phyloP scores from a whole-genome alignment of 2,329 filamentous ascomycete genomes.

The Knufia petricola region DNA sequence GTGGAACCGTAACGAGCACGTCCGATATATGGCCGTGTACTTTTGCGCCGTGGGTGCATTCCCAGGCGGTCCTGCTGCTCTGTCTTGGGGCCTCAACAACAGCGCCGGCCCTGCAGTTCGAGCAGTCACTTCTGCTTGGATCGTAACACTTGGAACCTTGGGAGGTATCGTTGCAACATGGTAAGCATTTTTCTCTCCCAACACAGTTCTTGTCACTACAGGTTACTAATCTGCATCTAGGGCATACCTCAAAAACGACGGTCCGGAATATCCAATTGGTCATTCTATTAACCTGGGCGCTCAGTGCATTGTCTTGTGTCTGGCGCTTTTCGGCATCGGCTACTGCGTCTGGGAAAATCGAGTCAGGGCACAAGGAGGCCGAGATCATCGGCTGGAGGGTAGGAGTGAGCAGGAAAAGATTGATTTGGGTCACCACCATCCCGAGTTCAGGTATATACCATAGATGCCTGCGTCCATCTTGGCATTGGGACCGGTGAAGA shows the following conservation, averaged over 20 bases:
- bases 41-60: conserved; percentile 72
- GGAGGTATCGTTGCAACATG: conserved; percentile 65
- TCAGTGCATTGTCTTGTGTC: conserved; percentile 14
- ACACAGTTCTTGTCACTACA: too few relatives aligned
- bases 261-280: conserved; percentile 42
- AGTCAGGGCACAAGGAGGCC: conserved; percentile 22
- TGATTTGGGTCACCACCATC: conserved; percentile 29
- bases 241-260: conserved; percentile 29
- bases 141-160: conserved; percentile 68
- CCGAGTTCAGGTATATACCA: conserved; percentile 22
- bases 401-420: conserved; percentile 22
- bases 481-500: too few relatives aligned
- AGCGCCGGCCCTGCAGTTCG: conserved; percentile 55
- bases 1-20: conserved; percentile 51
- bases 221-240: too few relatives aligned
- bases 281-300: conserved; percentile 41
- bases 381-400: conserved; percentile 29
- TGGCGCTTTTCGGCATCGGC: conserved; percentile 15
- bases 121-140: conserved; percentile 63
- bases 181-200: too few relatives aligned
- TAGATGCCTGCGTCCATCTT: not conserved
- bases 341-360: conserved; percentile 27
- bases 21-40: conserved; percentile 67
- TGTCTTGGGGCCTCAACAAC: conserved; percentile 75
- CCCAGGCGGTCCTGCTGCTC: conserved; percentile 78